Evolutionary conservation across 2,329 filamentous ascomycete genomes (phyloP), one percentile per base, ranked within the genome.

Genomic region (Paecilomyces variotii): DNA sequence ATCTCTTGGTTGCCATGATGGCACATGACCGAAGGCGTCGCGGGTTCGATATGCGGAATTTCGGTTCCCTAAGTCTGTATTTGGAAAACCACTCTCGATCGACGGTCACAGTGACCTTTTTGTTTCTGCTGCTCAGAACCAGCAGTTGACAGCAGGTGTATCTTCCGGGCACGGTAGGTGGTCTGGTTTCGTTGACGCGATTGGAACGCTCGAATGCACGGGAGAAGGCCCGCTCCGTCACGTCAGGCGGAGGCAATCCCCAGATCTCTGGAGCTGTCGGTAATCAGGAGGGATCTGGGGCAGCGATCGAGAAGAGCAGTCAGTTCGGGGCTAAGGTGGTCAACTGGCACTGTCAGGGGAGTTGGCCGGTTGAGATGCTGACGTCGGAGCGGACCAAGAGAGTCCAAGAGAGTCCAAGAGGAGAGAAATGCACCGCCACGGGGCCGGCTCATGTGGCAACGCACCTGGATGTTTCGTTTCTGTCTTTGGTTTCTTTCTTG

Each of bases 1-100:
- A 87, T 75, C 91, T 86, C 84, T 94, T 97, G 76, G 77, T 83
- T 65, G 88, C 85, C 89, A 93, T 93, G 19, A 51, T 60, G 53
- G 49, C 52, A 25, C 54, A 49, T 35, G 55, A 27, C 25, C 45
- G 28, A 6, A 25, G 50, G 14, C 27, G 35, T n/a, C 14, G 53
- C 25, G 25, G 30, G 56, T 53, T 28, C 35, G 27, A 26, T 19
- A 25, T 19, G 9, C 24, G 27, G 50, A 14, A 28, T 1, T 25
- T 52, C 39, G 14, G 5, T 39, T 19, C 39, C 4, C n/a, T 19
- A 6, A 12, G 32, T 11, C 39, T 45, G 39, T 32, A 9, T 32
- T 19, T 19, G 19, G 19, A 1, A 19, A 19, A 19, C 19, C 19
- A 19, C 19, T 19, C 19, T 19, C 4, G n/a, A 45, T 45, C 39